Conservation (phyloP, 805 yeast species). For the Candida lessepsii region DNA sequence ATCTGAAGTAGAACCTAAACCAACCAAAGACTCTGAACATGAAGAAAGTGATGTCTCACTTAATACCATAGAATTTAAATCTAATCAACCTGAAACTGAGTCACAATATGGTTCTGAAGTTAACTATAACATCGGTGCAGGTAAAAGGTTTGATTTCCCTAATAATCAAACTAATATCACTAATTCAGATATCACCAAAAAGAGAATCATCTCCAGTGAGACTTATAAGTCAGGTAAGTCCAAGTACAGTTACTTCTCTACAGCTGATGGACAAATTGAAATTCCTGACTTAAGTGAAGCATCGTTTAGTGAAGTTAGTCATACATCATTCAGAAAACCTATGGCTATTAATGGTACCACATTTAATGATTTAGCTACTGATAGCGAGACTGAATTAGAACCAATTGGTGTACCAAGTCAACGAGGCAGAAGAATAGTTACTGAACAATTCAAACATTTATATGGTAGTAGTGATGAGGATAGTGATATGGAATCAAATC, state of each 20-base stretch:
- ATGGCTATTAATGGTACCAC: constrained; percentile 22
- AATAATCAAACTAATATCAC: constrained; percentile 34
- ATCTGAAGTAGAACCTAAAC: neutral
- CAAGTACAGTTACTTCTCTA: constrained; percentile 18
- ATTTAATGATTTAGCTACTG: constrained; percentile 22
- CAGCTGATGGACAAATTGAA: constrained; percentile 36
- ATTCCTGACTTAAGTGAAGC: constrained; percentile 38
- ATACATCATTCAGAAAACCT: constrained; percentile 11
- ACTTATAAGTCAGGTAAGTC: constrained; percentile 18
- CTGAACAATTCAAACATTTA: constrained; percentile 25
- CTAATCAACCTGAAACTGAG: neutral
- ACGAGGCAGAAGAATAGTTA: constrained; percentile 28
- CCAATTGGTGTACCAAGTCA: constrained; percentile 38
- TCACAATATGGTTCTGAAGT: constrained; percentile 37
- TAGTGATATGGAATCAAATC: constrained; percentile 29
- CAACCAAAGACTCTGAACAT: neutral
- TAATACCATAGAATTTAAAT: constrained; percentile 11
- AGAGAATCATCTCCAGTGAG: constrained; percentile 14
- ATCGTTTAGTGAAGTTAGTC: constrained; percentile 14
- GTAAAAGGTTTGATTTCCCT: constrained; percentile 39
- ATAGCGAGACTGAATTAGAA: constrained; percentile 20
- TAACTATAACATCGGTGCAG: too few species aligned
- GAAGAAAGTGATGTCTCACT: neutral
- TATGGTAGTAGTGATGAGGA: constrained; percentile 25
- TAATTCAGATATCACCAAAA: constrained; percentile 22